These are phyloP conservation scores for Phialemoniopsis sp. DNA, from an alignment of 2,329 filamentous ascomycete species.

Conservation along the genomic window DNA sequence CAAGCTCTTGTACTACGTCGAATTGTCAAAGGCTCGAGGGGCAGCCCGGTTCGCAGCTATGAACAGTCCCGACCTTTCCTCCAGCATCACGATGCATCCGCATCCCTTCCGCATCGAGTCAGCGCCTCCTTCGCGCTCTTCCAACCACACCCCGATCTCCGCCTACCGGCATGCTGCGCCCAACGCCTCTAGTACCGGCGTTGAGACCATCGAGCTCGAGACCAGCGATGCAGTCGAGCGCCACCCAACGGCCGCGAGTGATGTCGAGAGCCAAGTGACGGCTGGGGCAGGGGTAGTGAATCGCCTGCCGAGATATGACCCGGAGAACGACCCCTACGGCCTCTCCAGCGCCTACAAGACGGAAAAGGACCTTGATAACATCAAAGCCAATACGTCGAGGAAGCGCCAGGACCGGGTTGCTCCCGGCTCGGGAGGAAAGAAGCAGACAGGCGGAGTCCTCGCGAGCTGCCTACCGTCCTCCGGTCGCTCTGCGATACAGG, in stretches of 20 bases:
- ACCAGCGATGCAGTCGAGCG: conserved; percentile 34
- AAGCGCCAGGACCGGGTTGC: conserved; percentile 53
- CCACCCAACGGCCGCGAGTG: conserved; percentile 30
- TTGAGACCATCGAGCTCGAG: conserved; percentile 30
- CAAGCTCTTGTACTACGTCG: no score
- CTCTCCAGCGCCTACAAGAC: conserved; percentile 77
- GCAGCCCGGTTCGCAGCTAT: conserved; percentile 7
- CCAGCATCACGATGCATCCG: conserved; percentile 23
- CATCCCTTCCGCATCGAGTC: conserved; percentile 33
- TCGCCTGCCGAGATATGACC: conserved; percentile 52
- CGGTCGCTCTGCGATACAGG: conserved; percentile 25
- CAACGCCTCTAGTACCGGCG: conserved; percentile 39
- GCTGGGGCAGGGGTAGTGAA: conserved; percentile 21
- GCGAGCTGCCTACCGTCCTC: conserved; percentile 17
- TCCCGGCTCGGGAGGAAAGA: conserved; percentile 7
- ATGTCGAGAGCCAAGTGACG: conserved; percentile 45
- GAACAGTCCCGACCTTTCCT: conserved; percentile 22
- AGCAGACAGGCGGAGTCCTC: conserved; percentile 2
- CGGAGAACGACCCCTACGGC: conserved; percentile 75
- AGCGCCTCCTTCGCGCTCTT: conserved; percentile 17
- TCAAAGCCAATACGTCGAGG: conserved; percentile 75
- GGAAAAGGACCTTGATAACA: conserved; percentile 68
- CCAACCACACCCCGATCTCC: conserved; percentile 16
- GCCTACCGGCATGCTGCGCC: conserved; percentile 18
- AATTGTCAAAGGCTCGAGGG: neutral